Base-by-base conservation (phyloP, 2,329 filamentous ascomycete genomes). In the Colletotrichum musicola region DNA sequence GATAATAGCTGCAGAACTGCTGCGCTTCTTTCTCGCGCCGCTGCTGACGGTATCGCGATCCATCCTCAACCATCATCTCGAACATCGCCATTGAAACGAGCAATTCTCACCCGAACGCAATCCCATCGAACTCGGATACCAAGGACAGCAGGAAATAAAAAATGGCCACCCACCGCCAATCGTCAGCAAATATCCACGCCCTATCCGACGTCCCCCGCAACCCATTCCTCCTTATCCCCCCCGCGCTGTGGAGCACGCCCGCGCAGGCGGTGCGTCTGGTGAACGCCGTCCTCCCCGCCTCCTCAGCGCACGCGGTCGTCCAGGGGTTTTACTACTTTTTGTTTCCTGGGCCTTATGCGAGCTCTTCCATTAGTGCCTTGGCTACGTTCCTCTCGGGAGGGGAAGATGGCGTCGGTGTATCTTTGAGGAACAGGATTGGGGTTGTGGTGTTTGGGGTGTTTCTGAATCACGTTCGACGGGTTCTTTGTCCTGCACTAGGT, bases 381-480 rank as follows among this genome's bases (percentile, higher is more conserved):
- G 4, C 10, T 6, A 14, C 40, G 7, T 58, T 58, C 10, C 20
- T 57, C 1, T 35, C 30, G 1, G 30, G 30, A 1, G 54, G 38
- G 4, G 54, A 25, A 14, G 14, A 40, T 14, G 47, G 10, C 7
- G 18, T n/a, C 16, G 3, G 30, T 18, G 10, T 40, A 13, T 16
- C 16, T 16, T 20, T 30, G 66, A 65, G 71, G 7, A 61, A 70
- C 5, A 72, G 73, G 1, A 71, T 78, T 13, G 69, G 72, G 1
- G 74, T 75, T 56, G 72, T 81, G 50, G 46, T 75, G 14, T 73
- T 76, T 46, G 82, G 82, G 57, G 75, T 80, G 16, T 66, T 82
- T 13, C 49, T 78, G 27, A 78, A 83, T 75, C 81, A 84, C 71
- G 73, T 81, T 16, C 77, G 80, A 4, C 74, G 78, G 20, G 72